phyloP scores from a whole-genome alignment of 371 early-diverging fungal genomes.

The Mortierella sp. region DNA sequence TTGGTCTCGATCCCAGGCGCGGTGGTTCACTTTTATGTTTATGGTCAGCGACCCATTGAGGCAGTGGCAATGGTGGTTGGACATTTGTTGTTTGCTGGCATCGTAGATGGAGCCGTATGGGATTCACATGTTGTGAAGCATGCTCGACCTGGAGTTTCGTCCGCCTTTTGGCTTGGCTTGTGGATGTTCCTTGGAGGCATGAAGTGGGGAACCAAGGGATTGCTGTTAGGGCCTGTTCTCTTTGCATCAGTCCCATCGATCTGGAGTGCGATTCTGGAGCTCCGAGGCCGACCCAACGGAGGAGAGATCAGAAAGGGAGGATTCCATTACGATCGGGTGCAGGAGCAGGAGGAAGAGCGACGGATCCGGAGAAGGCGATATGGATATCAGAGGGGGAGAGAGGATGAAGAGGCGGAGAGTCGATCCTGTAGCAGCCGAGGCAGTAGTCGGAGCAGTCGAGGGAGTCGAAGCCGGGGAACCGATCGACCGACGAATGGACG shows the following conservation, averaged over 20 bases:
- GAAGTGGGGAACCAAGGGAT: constrained; percentile 47
- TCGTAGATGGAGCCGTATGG: constrained; percentile 51
- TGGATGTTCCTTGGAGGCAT: constrained; percentile 49
- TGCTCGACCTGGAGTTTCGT: constrained; percentile 40
- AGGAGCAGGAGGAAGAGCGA: too few species aligned
- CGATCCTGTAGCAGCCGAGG: too few species aligned
- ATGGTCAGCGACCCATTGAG: constrained; percentile 32
- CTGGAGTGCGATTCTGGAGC: constrained; percentile 43
- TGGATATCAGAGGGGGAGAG: too few species aligned
- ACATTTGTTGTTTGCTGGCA: constrained; percentile 20
- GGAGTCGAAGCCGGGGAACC: too few species aligned
- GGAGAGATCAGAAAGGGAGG: background rate
- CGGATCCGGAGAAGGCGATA: too few species aligned
- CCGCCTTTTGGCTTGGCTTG: constrained; percentile 52
- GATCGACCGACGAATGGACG: background rate
- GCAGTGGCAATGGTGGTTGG: constrained; percentile 35
- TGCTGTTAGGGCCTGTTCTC: constrained; percentile 46
- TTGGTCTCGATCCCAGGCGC: constrained; percentile 40
- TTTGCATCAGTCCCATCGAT: constrained; percentile 41
- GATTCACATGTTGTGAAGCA: constrained; percentile 48
- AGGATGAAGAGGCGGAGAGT: too few species aligned
- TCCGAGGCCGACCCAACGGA: constrained; percentile 30
- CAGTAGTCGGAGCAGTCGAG: too few species aligned
- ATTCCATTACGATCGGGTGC: too few species aligned
- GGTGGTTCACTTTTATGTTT: constrained; percentile 46